Conservation (phyloP, 228 moss, liverwort and hornwort genomes). For the Sphagnum fallax region DNA sequence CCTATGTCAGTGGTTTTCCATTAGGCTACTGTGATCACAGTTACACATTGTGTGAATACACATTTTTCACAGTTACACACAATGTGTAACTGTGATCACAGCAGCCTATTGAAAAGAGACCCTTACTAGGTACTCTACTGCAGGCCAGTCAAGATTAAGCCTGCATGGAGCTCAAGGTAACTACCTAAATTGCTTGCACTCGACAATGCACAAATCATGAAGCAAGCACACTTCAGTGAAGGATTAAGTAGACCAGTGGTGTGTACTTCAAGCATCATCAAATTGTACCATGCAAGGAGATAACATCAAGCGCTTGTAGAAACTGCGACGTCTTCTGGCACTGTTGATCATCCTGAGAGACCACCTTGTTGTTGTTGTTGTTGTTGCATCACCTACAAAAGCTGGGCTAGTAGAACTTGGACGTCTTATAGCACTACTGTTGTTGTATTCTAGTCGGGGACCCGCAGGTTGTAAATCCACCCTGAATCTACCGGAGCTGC, state of each 20-base stretch:
- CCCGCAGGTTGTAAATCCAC: constrained; percentile 38
- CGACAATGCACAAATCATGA: not conserved
- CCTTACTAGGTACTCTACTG: not conserved
- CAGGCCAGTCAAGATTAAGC: not conserved
- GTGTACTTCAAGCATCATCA: constrained; percentile 1
- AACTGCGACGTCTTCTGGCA: constrained; percentile 11
- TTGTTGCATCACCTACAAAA: no score
- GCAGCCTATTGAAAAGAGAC: not conserved
- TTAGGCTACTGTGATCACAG: no score
- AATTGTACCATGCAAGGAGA: constrained; percentile 43
- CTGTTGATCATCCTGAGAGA: constrained; percentile 27
- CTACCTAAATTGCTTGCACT: not conserved
- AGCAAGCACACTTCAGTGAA: not conserved
- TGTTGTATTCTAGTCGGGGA: constrained; percentile 24
- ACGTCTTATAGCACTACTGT: no score
- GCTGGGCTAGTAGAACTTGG: no score
- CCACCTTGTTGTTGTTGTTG: constrained; percentile 16
- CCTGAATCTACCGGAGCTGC: constrained; percentile 40
- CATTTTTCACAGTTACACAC: no score
- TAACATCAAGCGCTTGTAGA: constrained; percentile 25
- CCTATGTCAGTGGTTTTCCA: no score
- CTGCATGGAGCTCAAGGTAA: not conserved
- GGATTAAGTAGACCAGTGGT: not conserved
- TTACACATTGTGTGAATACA: no score
- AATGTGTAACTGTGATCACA: not conserved